Base-by-base conservation (phyloP, 192 early-diverging fungal species). In the Gaertneriomyces semiglobifer region DNA sequence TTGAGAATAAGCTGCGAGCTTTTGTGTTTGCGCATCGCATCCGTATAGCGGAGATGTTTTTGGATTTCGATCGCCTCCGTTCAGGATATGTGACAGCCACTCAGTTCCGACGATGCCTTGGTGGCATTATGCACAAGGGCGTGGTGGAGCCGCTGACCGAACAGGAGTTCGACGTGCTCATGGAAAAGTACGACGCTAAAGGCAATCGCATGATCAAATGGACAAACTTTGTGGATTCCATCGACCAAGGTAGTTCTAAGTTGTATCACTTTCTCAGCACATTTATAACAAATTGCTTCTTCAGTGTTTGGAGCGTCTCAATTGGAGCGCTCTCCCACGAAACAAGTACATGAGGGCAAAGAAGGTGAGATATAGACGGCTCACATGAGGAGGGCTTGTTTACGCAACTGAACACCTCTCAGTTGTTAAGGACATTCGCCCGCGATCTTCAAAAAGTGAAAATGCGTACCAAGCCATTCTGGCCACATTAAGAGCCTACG, bases 21-120 rank as follows among this genome's bases (percentile, higher is more conserved):
- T 72, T 73, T 53, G 68, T 83, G 38, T 76, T 71, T 43, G 74
- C 76, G 18, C 63, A 66, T 52, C 72, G 84, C 50, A 77, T 85
- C 51, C 69, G 84, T 18, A 51, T 84, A n/a, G 47, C 46, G 18
- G 84, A 85, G 9, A 62, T 80, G 12, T 84, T 85, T 63, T 59
- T 70, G 44, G 84, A 85, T 60, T 85, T 84, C 60, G 84, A 85
- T 55, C 62, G 64, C 40, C 68, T 83, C 53, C 45, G 81, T 20
- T 72, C 71, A 44, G 80, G 78, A 9, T 81, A 68, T 38, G 66
- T 85, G 18, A 74, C 77, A 7, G 62, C 66, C 4, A 54, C 71
- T 9, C 81, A 83, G 66, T 85, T 85, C 58, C 51, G 73, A 10
- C 45, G 84, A 7, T 79, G 79, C 56, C 41, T 85, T 6, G 66